Evolutionary conservation across 805 yeast species (phyloP).

Genomic region (Myxozyma neglecta): DNA sequence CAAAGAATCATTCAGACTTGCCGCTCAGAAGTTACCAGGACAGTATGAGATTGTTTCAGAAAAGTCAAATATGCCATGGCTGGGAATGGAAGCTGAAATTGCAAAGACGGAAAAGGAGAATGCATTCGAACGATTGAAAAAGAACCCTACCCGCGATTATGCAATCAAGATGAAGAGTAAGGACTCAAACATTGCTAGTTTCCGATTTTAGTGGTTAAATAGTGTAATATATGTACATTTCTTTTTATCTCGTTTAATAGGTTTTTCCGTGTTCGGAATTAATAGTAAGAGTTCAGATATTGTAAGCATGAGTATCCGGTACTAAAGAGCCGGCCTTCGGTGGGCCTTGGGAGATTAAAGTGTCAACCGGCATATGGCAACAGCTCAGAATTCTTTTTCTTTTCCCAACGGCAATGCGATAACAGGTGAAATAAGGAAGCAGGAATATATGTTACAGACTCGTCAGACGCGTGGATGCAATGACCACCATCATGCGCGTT

Average conservation of each 20-base stretch:
- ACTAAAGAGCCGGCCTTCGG: background rate
- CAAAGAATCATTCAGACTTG: constrained; percentile 82
- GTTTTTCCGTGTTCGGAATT: background rate
- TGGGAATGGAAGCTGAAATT: constrained; percentile 37
- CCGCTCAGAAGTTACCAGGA: constrained; percentile 80
- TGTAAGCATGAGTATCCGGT: background rate
- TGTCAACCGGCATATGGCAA: background rate
- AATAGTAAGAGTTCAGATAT: background rate
- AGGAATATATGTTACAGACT: constrained; percentile 6
- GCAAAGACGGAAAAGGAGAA: constrained; percentile 49
- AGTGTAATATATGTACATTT: background rate
- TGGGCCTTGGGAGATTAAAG: background rate
- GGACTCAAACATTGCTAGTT: constrained; percentile 31
- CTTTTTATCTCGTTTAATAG: background rate
- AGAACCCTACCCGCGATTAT: constrained; percentile 66
- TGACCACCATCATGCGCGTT: constrained; percentile 15
- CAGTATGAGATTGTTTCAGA: constrained; percentile 12
- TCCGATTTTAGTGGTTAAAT: background rate
- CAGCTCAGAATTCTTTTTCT: background rate
- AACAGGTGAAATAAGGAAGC: background rate
- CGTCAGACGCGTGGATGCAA: constrained; percentile 9
- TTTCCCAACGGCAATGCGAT: background rate
- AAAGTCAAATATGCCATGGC: background rate
- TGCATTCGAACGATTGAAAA: constrained; percentile 54
- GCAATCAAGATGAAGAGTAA: constrained; percentile 52